Percentiles rank a stretch among this genome's conserved stretches.
Conservation (phyloP, 129 eudicot genomes). For the Deinandra increscens region DNA sequence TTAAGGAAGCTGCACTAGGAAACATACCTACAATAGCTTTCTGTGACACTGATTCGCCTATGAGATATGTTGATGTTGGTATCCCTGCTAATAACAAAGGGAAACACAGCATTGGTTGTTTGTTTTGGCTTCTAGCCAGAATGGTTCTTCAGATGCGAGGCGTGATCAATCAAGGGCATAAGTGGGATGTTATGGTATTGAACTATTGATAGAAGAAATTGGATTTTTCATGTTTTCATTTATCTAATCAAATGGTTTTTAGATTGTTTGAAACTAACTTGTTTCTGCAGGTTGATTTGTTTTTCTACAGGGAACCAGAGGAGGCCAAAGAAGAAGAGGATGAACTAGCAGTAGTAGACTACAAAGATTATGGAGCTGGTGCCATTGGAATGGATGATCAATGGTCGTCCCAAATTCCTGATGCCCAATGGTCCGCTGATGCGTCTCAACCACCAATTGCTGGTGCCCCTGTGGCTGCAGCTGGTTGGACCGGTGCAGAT, state of each 20-base stretch:
- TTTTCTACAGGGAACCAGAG: constrained; percentile 78
- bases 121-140: constrained; percentile 76
- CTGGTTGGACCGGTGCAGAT: constrained; percentile 50
- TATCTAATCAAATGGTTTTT: neutral
- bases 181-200: constrained; percentile 76
- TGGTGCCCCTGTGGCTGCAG: constrained; percentile 39
- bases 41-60: constrained; percentile 78
- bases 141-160: constrained; percentile 85
- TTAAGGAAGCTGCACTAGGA: constrained; percentile 70
- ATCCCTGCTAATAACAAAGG: constrained; percentile 88
- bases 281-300: constrained; percentile 63
- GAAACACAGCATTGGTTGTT: constrained; percentile 75
- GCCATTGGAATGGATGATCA: constrained; percentile 46
- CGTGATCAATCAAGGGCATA: constrained; percentile 58
- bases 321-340: constrained; percentile 65
- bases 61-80: constrained; percentile 75
- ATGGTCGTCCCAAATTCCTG: constrained; percentile 47
- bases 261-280: neutral
- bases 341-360: constrained; percentile 48
- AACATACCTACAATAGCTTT: constrained; percentile 81
- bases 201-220: constrained; percentile 6
- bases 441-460: constrained; percentile 35
- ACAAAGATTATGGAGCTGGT: constrained; percentile 37
- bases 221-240: neutral
- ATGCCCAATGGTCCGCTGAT: constrained; percentile 45